Evolutionary conservation across 441 rosid species (phyloP).

Genomic region (Gossypium aridum): DNA sequence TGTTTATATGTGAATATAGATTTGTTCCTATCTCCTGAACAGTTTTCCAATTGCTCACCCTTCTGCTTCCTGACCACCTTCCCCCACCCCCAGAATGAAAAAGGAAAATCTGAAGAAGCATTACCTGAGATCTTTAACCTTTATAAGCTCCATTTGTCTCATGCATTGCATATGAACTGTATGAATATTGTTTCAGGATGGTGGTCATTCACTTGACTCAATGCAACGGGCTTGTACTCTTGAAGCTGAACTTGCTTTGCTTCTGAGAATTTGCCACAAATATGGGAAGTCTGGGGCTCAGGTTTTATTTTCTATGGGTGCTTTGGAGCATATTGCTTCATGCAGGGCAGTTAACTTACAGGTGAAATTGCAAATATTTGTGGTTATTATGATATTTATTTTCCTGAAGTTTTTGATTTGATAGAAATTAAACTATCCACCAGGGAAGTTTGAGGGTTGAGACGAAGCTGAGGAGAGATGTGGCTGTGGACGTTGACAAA

Average conservation of each 20-base stretch:
- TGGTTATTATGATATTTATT: neutral
- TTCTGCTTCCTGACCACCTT: neutral
- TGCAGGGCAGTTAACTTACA: slow-evolving; percentile 63
- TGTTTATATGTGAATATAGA: neutral
- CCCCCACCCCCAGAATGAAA: neutral
- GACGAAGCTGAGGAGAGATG: slow-evolving; percentile 51
- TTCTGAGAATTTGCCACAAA: slow-evolving; percentile 84
- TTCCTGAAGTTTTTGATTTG: slow-evolving; percentile 17
- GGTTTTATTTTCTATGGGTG: slow-evolving; percentile 89
- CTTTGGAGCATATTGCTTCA: slow-evolving; percentile 78
- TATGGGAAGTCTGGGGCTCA: slow-evolving; percentile 94
- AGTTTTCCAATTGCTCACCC: neutral
- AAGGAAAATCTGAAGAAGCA: neutral
- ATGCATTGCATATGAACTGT: neutral
- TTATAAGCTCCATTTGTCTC: neutral
- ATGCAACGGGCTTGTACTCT: slow-evolving; percentile 83
- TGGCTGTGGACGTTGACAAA: slow-evolving; percentile 53
- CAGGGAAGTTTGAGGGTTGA: slow-evolving; percentile 72
- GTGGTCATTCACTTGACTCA: slow-evolving; percentile 64
- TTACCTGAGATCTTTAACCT: neutral
- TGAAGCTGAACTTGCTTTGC: slow-evolving; percentile 81
- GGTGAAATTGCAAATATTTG: slow-evolving; percentile 34
- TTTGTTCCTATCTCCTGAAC: neutral
- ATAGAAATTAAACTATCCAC: slow-evolving; percentile 23
- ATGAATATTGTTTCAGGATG: slow-evolving; percentile 39